Evolutionary conservation across 75 land plant species (phyloP), one percentile per base, ranked within the genome.

Genomic region (Picea sitchensis): DNA sequence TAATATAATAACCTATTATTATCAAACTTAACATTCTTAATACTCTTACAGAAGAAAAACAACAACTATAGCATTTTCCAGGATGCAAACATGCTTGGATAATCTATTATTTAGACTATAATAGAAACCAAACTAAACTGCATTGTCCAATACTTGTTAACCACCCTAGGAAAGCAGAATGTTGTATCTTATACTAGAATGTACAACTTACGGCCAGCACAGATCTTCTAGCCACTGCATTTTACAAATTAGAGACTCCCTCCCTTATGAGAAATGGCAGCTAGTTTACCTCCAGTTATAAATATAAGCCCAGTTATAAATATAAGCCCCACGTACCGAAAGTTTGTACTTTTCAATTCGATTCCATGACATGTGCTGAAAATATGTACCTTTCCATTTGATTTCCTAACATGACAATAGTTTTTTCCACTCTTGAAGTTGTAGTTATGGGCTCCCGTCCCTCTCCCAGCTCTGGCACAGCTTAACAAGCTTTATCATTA

Each of bases 131-230:
- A 44, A 44, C 13, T 2, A 20, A 44, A 41, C 13, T 20, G 20
- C 13, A 2, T 7, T 71, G 9, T 71, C 54, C 9, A 71, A 44
- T 11, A 38, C 11, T 41, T 38, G 73, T 36, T 71, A 9, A 38
- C 54, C 44, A 44, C 20, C 18, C 44, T 44, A 44, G 44, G n/a
- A 71, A 8, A 71, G 74, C 74, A 71, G 11, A 44, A 8, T n/a
- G 44, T n/a, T 71, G 74, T 11, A 71, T 71, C 74, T 18, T 36
- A n/a, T 0, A 47, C n/a, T 71, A 44, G 11, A 71, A 56, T 44
- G 74, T 71, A 71, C 74, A 71, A 71, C 74, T 21, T 44, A 47
- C 38, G 74, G 3, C 11, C 54, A n/a, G 51, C 21, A 71, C 41
- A 41, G 20, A 44, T 71, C 54, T 64, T 64, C 67, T 26, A 30